Base-by-base conservation (phyloP, 306 rosid species). In the Parietaria judaica region DNA sequence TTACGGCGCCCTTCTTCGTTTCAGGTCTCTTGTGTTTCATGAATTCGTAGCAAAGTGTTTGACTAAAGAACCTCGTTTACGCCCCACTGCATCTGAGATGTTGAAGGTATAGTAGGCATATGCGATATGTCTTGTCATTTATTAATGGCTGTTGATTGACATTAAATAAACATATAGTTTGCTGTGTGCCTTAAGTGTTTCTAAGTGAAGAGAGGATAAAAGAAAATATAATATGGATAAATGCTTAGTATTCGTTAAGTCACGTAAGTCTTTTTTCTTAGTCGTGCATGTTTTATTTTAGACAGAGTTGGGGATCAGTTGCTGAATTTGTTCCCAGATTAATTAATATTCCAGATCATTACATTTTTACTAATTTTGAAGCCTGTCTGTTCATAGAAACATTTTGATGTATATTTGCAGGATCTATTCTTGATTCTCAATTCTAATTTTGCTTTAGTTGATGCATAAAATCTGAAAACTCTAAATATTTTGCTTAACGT, bases 1-100 rank as follows among this genome's bases (percentile, higher is more conserved):
- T 51, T 56, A 51, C 52, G 56, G 50, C 5, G 41, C 66, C 72
- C 77, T 65, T 66, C 63, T 67, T 23, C 31, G 31, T 72, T 78
- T 59, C 76, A 88, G 99, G 96, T 92, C 99, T 68, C 79, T 92
- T 16, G 72, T 86, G 79, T 88, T 92, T 80, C 99, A 92, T 67
- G 99, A 92, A 78, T 92, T 92, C 81, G 88, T 92, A 66, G 99
- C 99, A 0, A 92, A 92, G 77, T 84, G 95, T 81, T 84, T 92
- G 59, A 92, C 96, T 37, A 92, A 92, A 75, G 99, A 92, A 56
- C 94, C 99, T 53, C 96, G 99, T 16, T 71, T 77, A 69, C 99
- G 99, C 34, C 99, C 99, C 54, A 71, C 88, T 38, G 95, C 99
- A 68, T 67, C 87, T 69, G 99, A 92, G 84, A 84, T 92, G 99